Percentiles rank a stretch among this genome's conserved stretches.
Evolutionary conservation across 1,284 basidiomycete genomes (phyloP).

Genomic region (Porodaedalea pini): DNA sequence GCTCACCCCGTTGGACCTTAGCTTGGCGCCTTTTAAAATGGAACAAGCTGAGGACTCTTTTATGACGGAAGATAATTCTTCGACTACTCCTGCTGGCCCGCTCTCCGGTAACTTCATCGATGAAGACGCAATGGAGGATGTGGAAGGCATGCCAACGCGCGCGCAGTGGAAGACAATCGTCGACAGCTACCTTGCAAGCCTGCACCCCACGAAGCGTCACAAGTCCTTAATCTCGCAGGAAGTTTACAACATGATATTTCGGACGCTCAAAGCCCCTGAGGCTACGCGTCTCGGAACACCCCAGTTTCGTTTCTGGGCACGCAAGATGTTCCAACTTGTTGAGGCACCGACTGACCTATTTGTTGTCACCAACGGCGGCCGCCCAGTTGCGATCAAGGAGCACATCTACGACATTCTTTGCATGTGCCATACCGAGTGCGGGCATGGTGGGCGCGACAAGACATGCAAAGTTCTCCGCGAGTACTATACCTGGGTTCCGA

Average conservation of each 20-base stretch:
- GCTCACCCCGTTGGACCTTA: neutral
- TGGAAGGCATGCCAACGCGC: conserved; percentile 50
- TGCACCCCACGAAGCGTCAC: conserved; percentile 54
- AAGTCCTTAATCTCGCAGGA: conserved; percentile 69
- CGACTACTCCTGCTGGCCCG: neutral
- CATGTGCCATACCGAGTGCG: conserved; percentile 59
- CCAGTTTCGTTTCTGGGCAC: conserved; percentile 77
- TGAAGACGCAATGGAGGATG: conserved; percentile 4
- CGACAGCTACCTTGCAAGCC: conserved; percentile 48
- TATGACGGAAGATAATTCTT: neutral
- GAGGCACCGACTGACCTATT: conserved; percentile 31
- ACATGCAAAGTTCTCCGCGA: conserved; percentile 57
- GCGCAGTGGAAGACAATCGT: conserved; percentile 55
- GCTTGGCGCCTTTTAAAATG: neutral
- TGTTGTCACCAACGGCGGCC: conserved; percentile 60
- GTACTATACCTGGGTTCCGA: conserved; percentile 77
- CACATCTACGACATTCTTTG: conserved; percentile 74
- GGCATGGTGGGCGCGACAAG: conserved; percentile 77
- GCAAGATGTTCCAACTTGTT: conserved; percentile 68
- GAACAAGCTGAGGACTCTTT: neutral
- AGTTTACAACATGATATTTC: conserved; percentile 67
- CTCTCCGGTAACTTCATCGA: neutral
- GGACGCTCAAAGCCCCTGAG: conserved; percentile 51
- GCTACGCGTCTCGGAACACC: conserved; percentile 45
- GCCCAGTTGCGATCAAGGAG: conserved; percentile 69